Evolutionary conservation across 805 yeast genomes (phyloP), one percentile per base, ranked within the genome.

Genomic region (Ogataea nakhonphanomensis): DNA sequence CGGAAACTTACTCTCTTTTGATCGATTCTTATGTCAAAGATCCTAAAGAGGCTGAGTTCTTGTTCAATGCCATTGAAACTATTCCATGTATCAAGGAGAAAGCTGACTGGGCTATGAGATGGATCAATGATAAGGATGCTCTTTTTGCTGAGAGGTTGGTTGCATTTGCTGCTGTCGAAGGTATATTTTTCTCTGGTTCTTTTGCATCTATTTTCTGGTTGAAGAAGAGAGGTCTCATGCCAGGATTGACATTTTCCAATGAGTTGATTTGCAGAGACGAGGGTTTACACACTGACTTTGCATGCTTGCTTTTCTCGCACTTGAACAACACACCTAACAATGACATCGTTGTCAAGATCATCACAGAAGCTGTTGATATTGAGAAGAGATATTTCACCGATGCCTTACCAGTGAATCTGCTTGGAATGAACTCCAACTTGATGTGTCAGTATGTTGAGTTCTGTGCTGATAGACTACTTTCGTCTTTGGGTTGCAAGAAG

Each of bases 391-490:
- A 84, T 71, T 84, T 90, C 69, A 81, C 91, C 38, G 97, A 93
- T 59, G 96, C 99, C 41, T 77, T 91, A 60, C 99, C 99, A 45
- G 90, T 81, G 49, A 79, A 90, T 42, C 75, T 91, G 59, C 77
- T 91, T 57, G 99, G 99, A 64, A 91, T 91, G 99, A 91, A 91
- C 74, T 69, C 83, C 50, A 79, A 76, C 54, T 77, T 91, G 62
- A 91, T 91, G 99, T 84, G 93, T 69, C 98, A 93, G 73, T 91
- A 91, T 71, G 96, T 91, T 58, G 96, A 93, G 72, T 91, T 91
- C 63, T 90, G 83, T 53, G 99, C 99, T 55, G 99, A 91, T 71
- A 84, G 99, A 73, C 76, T 91, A 61, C 76, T 91, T 48, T 79
- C 90, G 41, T 79, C 98, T 5, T 76, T 91, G 52, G 99, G 99